Base-by-base conservation (phyloP, 331 rosid genomes). In the Malus hybrid region DNA sequence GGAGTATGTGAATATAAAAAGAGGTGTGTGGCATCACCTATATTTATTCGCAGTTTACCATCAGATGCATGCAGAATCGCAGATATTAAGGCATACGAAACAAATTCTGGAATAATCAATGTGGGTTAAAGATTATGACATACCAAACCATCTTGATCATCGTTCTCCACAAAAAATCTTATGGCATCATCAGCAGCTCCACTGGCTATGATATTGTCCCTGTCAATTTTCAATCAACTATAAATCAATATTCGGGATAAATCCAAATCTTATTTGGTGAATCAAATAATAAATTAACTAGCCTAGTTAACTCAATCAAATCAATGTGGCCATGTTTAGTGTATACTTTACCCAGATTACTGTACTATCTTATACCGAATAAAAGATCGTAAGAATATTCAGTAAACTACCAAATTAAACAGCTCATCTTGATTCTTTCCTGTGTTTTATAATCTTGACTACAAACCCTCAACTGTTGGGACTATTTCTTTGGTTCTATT, bases 171-270 rank as follows among this genome's bases (percentile, higher is more conserved):
- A 73, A 93, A 93, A 79, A 91, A 81, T 22, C 86, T 83, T 50
- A 93, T 89, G 34, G 90, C 83, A 77, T 91, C 90, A 74, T 93
- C 98, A 55, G 97, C 97, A 67, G 97, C 97, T 83, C 97, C 98
- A 84, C 93, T 89, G 74, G 92, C 93, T 82, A 93, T 85, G 71
- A 93, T 89, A 64, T 90, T 94, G 44, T 88, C 88, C 71, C 98
- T 93, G 88, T 66, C 84, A 78, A 32, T 18, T 62, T 61, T 73
- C 77, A 74, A 65, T 82, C 60, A 68, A 71, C 55, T 29, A 79
- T 75, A 80, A 78, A 73, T 70, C 74, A 56, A 76, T 28, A 52
- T 57, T 56, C 55, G 33, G 33, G 73, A 76, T 83, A 11, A 61
- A 22, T 63, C 36, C 9, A 63, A 31, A 63, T 14, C 36, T 28